Conservation (phyloP, 2,329 filamentous ascomycete genomes). For the Clonostachys sp. region DNA sequence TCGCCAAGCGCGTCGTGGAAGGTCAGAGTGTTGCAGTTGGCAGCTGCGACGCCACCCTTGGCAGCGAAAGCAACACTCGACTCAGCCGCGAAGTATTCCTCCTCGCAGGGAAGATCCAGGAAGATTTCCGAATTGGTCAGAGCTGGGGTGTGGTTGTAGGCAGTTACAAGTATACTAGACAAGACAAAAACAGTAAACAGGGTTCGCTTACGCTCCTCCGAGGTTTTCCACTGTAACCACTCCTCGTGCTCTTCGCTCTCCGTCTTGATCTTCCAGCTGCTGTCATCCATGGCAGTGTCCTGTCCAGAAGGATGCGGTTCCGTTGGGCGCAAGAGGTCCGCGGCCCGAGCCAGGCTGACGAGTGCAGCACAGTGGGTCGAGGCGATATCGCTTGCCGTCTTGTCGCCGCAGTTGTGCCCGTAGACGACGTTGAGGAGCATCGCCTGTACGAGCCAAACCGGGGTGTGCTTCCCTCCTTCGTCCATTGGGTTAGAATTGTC, state of each 20-base stretch:
- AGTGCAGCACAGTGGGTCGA: constrained; percentile 88
- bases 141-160: constrained; percentile 88
- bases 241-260: constrained; percentile 45
- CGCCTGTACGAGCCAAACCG: constrained; percentile 91
- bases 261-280: constrained; percentile 38
- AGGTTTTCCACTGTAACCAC: constrained; percentile 85
- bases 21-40: constrained; percentile 66
- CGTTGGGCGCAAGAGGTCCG: constrained; percentile 58
- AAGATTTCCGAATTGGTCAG: constrained; percentile 92
- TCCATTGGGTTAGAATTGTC: constrained; percentile 41
- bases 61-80: constrained; percentile 77
- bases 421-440: constrained; percentile 97
- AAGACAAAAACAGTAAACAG: constrained; percentile 88
- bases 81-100: constrained; percentile 84
- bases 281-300: constrained; percentile 55
- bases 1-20: constrained; percentile 81
- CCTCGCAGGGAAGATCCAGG: constrained; percentile 86
- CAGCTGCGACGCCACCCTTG: constrained; percentile 66
- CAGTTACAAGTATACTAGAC: constrained; percentile 84
- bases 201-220: constrained; percentile 89
- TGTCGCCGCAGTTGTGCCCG: constrained; percentile 90
- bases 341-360: constrained; percentile 84
- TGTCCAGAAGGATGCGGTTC: constrained; percentile 39
- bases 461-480: constrained; percentile 68
- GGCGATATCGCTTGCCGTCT: constrained; percentile 84